Percentiles rank a stretch among this genome's conserved stretches.
These are phyloP conservation scores for Fusarium continuum DNA, from an alignment of 2,329 filamentous ascomycete genomes.

Conservation along the genomic window DNA sequence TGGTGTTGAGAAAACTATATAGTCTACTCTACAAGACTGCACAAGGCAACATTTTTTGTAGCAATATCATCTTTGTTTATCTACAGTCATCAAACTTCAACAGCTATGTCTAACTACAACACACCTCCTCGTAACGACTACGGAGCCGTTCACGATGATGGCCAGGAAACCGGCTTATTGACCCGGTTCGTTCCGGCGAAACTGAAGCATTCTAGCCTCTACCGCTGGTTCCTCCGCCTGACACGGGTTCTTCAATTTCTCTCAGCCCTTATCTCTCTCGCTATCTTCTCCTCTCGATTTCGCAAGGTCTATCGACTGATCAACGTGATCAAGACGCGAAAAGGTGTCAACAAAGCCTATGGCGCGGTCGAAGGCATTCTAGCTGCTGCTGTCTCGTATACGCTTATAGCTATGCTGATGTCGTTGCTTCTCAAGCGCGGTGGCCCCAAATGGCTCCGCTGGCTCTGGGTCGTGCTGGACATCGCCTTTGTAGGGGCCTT, in stretches of 20 bases:
- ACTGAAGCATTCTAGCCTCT: constrained; percentile 21
- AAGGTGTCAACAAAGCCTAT: constrained; percentile 13
- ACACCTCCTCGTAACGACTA: not conserved
- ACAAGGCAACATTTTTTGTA: too few species aligned
- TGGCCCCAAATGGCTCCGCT: constrained; percentile 22
- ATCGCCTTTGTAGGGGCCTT: constrained; percentile 17
- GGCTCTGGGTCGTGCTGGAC: constrained; percentile 18
- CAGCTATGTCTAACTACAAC: constrained; percentile 1
- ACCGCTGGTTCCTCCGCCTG: constrained; percentile 31
- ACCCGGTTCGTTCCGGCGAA: constrained; percentile 18
- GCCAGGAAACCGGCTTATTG: constrained; percentile 2
- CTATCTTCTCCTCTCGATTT: constrained; percentile 22
- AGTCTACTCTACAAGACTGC: too few species aligned
- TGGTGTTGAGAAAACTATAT: too few species aligned
- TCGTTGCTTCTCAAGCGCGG: constrained; percentile 6
- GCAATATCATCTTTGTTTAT: too few species aligned
- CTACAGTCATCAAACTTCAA: too few species aligned
- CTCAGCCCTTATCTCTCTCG: constrained; percentile 21
- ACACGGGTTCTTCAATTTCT: constrained; percentile 26
- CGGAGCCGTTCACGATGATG: not conserved
- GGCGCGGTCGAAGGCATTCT: constrained; percentile 33
- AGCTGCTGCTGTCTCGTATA: constrained; percentile 29
- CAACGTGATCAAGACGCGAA: constrained; percentile 18
- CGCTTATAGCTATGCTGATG: constrained; percentile 15
- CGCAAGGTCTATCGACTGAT: constrained; percentile 15